Percentiles rank a stretch among this genome's conserved stretches.
phyloP scores from a whole-genome alignment of 2,329 filamentous ascomycete species.

The Aspergillus novofumigatus region DNA sequence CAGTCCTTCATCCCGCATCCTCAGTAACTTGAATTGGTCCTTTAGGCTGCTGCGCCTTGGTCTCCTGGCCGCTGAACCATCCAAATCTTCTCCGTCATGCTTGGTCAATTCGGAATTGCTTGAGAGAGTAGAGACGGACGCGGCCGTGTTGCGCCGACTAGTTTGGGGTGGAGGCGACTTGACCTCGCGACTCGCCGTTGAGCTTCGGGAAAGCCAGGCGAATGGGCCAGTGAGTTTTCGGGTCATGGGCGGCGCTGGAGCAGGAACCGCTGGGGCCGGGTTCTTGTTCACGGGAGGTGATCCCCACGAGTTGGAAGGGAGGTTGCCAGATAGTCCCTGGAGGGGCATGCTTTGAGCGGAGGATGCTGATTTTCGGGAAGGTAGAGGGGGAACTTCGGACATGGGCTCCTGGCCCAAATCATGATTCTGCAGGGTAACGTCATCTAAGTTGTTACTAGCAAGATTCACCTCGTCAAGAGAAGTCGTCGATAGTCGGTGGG shows the following conservation, averaged over 20 bases:
- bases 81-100: constrained; percentile 62
- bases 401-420: constrained; percentile 22
- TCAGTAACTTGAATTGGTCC: constrained; percentile 73
- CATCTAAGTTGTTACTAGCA: constrained; percentile 53
- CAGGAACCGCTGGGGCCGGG: constrained; percentile 36
- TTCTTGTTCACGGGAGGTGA: constrained; percentile 48
- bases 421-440: constrained; percentile 28
- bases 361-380: constrained; percentile 27
- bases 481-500: constrained; percentile 52
- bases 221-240: constrained; percentile 87
- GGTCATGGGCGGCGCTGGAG: constrained; percentile 32
- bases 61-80: constrained; percentile 44
- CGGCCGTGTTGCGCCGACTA: constrained; percentile 68
- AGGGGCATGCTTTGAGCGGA: constrained; percentile 31
- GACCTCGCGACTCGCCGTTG: constrained; percentile 51
- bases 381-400: constrained; percentile 28
- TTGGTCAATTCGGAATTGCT: constrained; percentile 78
- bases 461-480: constrained; percentile 66
- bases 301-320: constrained; percentile 71
- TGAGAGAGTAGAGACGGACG: constrained; percentile 71
- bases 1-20: constrained; percentile 68
- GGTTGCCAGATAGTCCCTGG: constrained; percentile 63
- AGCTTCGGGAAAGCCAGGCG: constrained; percentile 72
- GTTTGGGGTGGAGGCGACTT: constrained; percentile 51
- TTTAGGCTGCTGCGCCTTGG: constrained; percentile 62